Conservation (phyloP, 2,329 filamentous ascomycete genomes). For the Penicillium occitanis region DNA sequence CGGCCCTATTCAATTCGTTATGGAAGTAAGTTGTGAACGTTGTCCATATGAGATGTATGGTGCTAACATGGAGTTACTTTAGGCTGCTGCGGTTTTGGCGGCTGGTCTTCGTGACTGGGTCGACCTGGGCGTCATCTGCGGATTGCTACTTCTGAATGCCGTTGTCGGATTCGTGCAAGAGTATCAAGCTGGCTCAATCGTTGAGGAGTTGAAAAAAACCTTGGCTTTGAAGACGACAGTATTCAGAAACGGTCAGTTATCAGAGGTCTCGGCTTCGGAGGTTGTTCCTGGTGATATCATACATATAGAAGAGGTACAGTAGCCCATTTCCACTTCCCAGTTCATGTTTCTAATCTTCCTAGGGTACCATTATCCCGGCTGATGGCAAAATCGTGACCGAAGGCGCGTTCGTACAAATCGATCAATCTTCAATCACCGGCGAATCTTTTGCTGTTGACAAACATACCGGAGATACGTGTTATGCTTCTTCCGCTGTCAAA, state of each 20-base stretch:
- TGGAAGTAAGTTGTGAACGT: constrained; percentile 64
- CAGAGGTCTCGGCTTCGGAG: constrained; percentile 77
- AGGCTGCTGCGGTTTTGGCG: constrained; percentile 75
- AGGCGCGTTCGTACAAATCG: constrained; percentile 81
- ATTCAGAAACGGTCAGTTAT: constrained; percentile 73
- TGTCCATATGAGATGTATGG: neutral
- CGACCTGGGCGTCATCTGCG: constrained; percentile 89
- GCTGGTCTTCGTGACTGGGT: constrained; percentile 86
- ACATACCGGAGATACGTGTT: constrained; percentile 76
- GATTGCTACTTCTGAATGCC: constrained; percentile 78
- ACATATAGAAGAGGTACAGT: constrained; percentile 70
- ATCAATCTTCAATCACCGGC: constrained; percentile 88
- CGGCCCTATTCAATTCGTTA: constrained; percentile 89
- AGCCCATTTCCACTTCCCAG: neutral
- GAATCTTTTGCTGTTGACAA: constrained; percentile 92
- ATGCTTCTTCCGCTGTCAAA: constrained; percentile 84
- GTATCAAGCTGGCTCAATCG: constrained; percentile 84
- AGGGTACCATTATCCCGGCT: constrained; percentile 84
- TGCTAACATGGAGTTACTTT: constrained; percentile 23
- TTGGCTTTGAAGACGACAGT: constrained; percentile 85
- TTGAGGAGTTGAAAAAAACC: constrained; percentile 88
- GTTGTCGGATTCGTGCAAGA: constrained; percentile 85
- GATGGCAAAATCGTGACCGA: constrained; percentile 84
- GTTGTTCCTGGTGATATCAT: constrained; percentile 89
- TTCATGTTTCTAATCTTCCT: neutral